Percentiles rank a stretch among this genome's conserved stretches.
Conservation (phyloP, 768 basidiomycete genomes). For the Clitopilus hobsonii region DNA sequence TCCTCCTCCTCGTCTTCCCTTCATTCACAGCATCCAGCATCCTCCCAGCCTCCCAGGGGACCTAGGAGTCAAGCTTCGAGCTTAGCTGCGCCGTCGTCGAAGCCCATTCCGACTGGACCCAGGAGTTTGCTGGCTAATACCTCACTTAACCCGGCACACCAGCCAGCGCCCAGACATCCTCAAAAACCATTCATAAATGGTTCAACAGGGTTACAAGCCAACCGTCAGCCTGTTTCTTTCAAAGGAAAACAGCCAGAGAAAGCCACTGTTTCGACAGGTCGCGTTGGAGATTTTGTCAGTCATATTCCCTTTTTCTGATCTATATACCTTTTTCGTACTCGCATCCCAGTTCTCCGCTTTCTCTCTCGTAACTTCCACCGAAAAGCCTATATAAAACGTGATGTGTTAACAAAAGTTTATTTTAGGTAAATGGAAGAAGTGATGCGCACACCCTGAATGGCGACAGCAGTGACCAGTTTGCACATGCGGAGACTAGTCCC, state of each 20-base stretch:
- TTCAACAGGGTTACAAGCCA: constrained; percentile 15
- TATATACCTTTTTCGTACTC: not conserved
- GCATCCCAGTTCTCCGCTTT: not conserved
- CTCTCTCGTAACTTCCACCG: not conserved
- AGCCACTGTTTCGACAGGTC: constrained; percentile 8
- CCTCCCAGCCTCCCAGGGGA: constrained; percentile 54
- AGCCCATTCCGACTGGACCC: constrained; percentile 9
- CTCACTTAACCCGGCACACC: not conserved
- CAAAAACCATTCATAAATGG: not conserved
- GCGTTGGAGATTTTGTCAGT: constrained; percentile 15
- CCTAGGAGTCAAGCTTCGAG: constrained; percentile 45
- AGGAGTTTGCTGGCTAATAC: constrained; percentile 2
- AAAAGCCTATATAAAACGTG: not conserved
- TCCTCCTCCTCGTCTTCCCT: constrained; percentile 14
- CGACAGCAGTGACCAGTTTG: not conserved
- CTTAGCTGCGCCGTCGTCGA: constrained; percentile 11
- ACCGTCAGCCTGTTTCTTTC: constrained; percentile 30
- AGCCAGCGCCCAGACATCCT: not conserved
- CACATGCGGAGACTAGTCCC: not conserved
- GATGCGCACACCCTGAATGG: not conserved
- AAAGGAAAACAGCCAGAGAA: constrained; percentile 29
- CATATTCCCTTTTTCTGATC: constrained; percentile 3
- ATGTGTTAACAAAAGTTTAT: not conserved
- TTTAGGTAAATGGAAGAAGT: not conserved
- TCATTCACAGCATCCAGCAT: constrained; percentile 12